These are phyloP conservation scores for Stenogyne calaminthoides DNA, from an alignment of 305 asterid genomes.

Conservation along the genomic window DNA sequence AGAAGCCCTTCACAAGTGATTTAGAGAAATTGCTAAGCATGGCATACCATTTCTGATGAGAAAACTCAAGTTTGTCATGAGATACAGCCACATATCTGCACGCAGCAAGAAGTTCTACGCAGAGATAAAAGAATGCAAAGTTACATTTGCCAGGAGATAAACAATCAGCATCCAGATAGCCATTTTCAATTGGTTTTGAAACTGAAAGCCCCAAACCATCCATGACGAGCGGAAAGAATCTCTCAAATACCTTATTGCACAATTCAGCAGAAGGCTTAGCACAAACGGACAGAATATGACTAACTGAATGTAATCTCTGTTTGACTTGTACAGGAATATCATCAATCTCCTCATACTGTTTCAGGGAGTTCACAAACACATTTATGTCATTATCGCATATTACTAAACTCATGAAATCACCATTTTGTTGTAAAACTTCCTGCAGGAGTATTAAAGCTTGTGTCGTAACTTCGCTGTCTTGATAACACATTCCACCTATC, in stretches of 20 bases:
- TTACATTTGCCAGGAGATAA: constrained; percentile 39
- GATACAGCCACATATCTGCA: constrained; percentile 62
- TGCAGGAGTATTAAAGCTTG: constrained; percentile 75
- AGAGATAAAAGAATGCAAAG: constrained; percentile 72
- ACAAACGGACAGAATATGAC: constrained; percentile 64
- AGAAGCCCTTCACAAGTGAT: constrained; percentile 50
- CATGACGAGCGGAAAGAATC: constrained; percentile 64
- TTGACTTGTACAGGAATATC: constrained; percentile 54
- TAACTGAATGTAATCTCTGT: constrained; percentile 81
- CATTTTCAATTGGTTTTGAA: constrained; percentile 42
- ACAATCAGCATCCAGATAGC: constrained; percentile 34
- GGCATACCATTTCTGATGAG: constrained; percentile 50
- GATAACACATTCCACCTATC: constrained; percentile 58
- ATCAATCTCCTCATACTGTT: constrained; percentile 45
- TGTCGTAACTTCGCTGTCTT: constrained; percentile 64
- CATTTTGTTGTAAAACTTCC: constrained; percentile 53
- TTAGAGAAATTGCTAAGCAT: constrained; percentile 55
- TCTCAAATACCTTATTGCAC: constrained; percentile 72
- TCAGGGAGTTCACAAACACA: constrained; percentile 53
- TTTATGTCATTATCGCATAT: constrained; percentile 68
- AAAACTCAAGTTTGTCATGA: constrained; percentile 42
- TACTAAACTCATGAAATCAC: constrained; percentile 56
- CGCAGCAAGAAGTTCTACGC: constrained; percentile 76
- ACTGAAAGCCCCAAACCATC: constrained; percentile 59
- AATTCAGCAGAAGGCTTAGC: constrained; percentile 59